Evolutionary conservation across 352 stramenopile species (phyloP).

Genomic region (Blastocystis sp.): DNA sequence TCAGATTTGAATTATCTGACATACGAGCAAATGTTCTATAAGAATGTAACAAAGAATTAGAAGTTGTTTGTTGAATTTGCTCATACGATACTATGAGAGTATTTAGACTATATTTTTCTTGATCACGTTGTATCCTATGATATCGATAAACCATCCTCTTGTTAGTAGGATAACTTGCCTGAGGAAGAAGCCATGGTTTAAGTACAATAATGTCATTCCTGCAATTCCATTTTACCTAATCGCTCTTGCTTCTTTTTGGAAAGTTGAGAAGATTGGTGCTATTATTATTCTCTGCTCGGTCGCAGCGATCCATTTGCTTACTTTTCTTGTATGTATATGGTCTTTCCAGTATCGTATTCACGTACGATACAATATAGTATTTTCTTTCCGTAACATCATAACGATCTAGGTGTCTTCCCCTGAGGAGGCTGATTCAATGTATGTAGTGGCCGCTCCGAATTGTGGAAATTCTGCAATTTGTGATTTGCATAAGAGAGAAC

Average conservation of each 20-base stretch:
- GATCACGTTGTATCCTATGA: not conserved
- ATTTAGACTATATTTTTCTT: not conserved
- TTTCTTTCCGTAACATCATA: not conserved
- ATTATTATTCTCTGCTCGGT: slow-evolving; percentile 13
- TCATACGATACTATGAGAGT: not conserved
- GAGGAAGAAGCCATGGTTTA: slow-evolving; percentile 43
- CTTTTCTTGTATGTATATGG: slow-evolving; percentile 41
- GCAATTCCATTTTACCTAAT: slow-evolving; percentile 48
- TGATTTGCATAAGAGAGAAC: not conserved
- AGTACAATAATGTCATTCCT: slow-evolving; percentile 25
- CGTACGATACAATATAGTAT: not conserved
- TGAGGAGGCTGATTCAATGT: not conserved
- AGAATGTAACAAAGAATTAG: not conserved
- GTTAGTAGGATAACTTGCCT: not conserved
- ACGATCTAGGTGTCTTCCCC: not conserved
- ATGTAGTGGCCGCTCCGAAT: slow-evolving; percentile 20
- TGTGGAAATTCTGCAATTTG: slow-evolving; percentile 43
- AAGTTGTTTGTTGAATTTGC: not conserved
- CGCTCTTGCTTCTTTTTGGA: slow-evolving; percentile 17
- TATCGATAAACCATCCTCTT: slow-evolving; percentile 43
- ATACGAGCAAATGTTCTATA: slow-evolving; percentile 30
- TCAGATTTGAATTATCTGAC: slow-evolving; percentile 11
- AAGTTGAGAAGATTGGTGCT: slow-evolving; percentile 7
- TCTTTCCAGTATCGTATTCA: slow-evolving; percentile 37
- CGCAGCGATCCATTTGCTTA: slow-evolving; percentile 1